Evolutionary conservation across 192 early-diverging fungal species (phyloP).

Genomic region (Umbelopsis isabellina): DNA sequence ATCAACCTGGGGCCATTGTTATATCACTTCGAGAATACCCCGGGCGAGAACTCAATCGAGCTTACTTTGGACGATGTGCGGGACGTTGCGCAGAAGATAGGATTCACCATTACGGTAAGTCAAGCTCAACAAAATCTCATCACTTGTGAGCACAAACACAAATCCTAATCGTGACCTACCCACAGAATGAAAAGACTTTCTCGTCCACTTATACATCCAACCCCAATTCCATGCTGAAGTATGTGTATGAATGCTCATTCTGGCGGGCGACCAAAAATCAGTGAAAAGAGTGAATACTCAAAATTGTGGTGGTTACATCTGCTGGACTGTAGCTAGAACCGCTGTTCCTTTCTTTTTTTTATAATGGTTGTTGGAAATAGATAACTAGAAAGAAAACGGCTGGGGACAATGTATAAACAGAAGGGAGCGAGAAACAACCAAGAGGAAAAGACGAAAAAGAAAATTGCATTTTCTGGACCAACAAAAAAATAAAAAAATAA

Average conservation of each 20-base stretch:
- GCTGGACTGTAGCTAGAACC: too few relatives aligned
- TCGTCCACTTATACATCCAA: conserved; percentile 77
- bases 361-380: too few relatives aligned
- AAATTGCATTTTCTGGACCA: too few relatives aligned
- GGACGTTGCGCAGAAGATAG: conserved; percentile 56
- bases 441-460: too few relatives aligned
- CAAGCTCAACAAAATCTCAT: not conserved
- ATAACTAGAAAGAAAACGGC: conserved; percentile 16
- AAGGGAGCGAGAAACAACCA: too few relatives aligned
- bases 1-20: conserved; percentile 90
- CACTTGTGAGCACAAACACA: not conserved
- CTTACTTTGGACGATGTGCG: conserved; percentile 84
- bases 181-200: conserved; percentile 61
- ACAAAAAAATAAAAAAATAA: too few relatives aligned
- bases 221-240: conserved; percentile 79
- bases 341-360: too few relatives aligned
- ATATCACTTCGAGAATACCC: conserved; percentile 93
- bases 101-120: conserved; percentile 73
- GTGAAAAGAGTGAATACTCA: not conserved
- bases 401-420: too few relatives aligned
- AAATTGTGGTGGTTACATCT: too few relatives aligned
- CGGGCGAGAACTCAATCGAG: conserved; percentile 83
- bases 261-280: conserved; percentile 64
- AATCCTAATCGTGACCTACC: not conserved
- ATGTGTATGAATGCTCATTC: conserved; percentile 76